Base-by-base conservation (phyloP, 805 yeast genomes). In the Candida corydali region DNA sequence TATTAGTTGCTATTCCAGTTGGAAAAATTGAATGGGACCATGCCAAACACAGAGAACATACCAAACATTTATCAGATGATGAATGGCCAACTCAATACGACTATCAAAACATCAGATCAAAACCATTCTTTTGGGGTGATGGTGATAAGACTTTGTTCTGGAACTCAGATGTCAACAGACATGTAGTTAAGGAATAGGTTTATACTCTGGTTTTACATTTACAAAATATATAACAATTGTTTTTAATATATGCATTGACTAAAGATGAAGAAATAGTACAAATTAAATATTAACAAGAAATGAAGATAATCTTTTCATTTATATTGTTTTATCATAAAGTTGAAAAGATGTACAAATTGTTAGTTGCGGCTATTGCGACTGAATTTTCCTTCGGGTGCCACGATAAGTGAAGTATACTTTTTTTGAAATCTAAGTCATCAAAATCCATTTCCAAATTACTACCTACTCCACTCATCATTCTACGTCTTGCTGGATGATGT, bases 311-410 rank as follows among this genome's bases (percentile, higher is more conserved):
- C n/a, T n/a, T n/a, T n/a, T n/a, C n/a, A n/a, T n/a, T n/a, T n/a
- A n/a, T n/a, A n/a, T n/a, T n/a, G 15, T 32, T 6, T 23, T 26
- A 17, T 64, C 63, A 83, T 51, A 80, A 70, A 37, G 93, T 82
- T 39, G 91, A 82, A 59, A 85, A 85, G 42, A 85, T 83, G 65
- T 83, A 85, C 50, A 86, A 74, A 65, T 93, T 93, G 69, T 93
- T 94, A 16, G 99, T 93, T 14, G 98, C 98, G 33, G 98, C 98
- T 55, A 93, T 86, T 29, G 98, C 98, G 49, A 93, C 95, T 36
- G 93, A 81, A 65, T 93, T 87, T 65, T 94, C 98, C 49, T 71
- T 73, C 45, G 99, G 98, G 70, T 93, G 98, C 98, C 99, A 93
- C 59, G 97, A 87, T 62, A 88, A 73, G 65, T 93, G 98, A 61